phyloP scores from a whole-genome alignment of 2,329 filamentous ascomycete species.

The Beauveria scarabaeidicola region DNA sequence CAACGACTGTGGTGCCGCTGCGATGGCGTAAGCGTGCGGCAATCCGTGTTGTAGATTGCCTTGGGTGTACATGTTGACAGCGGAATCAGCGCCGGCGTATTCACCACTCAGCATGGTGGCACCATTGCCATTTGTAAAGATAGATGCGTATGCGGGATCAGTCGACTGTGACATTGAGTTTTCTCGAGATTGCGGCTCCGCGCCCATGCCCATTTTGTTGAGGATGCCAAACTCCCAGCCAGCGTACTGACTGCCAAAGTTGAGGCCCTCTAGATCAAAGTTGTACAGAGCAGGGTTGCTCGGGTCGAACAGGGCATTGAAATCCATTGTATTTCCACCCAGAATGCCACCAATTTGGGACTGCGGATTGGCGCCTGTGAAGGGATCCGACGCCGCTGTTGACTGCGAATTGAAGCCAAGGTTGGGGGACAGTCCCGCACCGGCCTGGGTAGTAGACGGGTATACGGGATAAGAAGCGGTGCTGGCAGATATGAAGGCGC shows the following conservation, averaged over 20 bases:
- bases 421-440: conserved; percentile 39
- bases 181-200: conserved; percentile 69
- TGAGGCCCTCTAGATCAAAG: conserved; percentile 83
- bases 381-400: conserved; percentile 67
- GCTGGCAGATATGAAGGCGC: conserved; percentile 40
- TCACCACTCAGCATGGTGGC: conserved; percentile 41
- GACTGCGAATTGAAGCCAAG: conserved; percentile 56
- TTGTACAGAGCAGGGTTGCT: conserved; percentile 91
- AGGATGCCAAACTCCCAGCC: conserved; percentile 94
- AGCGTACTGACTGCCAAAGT: conserved; percentile 90
- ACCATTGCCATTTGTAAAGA: conserved; percentile 43
- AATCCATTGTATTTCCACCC: conserved; percentile 41
- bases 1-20: conserved; percentile 52
- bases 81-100: conserved; percentile 44
- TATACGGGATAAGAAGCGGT: conserved; percentile 44
- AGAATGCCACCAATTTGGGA: conserved; percentile 40
- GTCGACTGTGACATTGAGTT: conserved; percentile 35
- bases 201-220: conserved; percentile 75
- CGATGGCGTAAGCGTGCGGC: conserved; percentile 57
- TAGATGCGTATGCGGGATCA: conserved; percentile 32
- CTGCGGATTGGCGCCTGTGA: conserved; percentile 46
- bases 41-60: conserved; percentile 54
- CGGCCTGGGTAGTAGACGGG: conserved; percentile 33
- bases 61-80: conserved; percentile 42
- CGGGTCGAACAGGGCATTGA: conserved; percentile 69